Evolutionary conservation across 2,329 filamentous ascomycete species (phyloP).

Genomic region (Hymenoscyphus albidus): DNA sequence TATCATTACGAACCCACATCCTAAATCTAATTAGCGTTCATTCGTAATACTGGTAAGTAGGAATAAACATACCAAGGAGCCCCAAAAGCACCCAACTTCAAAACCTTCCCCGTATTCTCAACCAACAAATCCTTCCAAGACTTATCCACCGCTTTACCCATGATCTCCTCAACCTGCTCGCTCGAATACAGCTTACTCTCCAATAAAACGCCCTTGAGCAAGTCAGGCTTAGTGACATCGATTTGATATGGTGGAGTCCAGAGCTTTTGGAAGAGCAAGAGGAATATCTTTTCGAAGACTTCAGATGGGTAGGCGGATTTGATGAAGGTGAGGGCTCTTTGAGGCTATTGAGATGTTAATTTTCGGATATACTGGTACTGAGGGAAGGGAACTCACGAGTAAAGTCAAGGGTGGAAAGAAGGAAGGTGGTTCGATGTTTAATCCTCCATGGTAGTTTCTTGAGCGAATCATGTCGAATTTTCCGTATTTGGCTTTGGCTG

Average conservation of each 20-base stretch:
- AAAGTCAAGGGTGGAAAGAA: conserved; percentile 54
- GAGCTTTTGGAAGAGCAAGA: conserved; percentile 55
- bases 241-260: conserved; percentile 54
- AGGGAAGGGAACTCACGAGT: conserved; percentile 39
- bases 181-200: conserved; percentile 41
- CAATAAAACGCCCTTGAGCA: conserved; percentile 44
- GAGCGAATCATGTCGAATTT: conserved; percentile 46
- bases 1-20: conserved; percentile 61
- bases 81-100: conserved; percentile 68
- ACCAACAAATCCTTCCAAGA: conserved; percentile 52
- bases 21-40: neutral
- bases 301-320: conserved; percentile 51
- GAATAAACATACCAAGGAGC: conserved; percentile 53
- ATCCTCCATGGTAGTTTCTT: conserved; percentile 47
- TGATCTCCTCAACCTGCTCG: conserved; percentile 51
- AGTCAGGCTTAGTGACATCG: conserved; percentile 56
- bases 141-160: conserved; percentile 48
- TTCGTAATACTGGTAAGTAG: neutral
- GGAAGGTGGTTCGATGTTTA: conserved; percentile 40
- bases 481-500: conserved; percentile 62
- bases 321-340: conserved; percentile 64
- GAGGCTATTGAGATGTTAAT: conserved; percentile 45
- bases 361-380: neutral
- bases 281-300: conserved; percentile 51
- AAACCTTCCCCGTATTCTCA: conserved; percentile 55